These are phyloP conservation scores for Trypanosomatidae sp. DNA, from an alignment of 208 protist genomes.

Conservation along the genomic window DNA sequence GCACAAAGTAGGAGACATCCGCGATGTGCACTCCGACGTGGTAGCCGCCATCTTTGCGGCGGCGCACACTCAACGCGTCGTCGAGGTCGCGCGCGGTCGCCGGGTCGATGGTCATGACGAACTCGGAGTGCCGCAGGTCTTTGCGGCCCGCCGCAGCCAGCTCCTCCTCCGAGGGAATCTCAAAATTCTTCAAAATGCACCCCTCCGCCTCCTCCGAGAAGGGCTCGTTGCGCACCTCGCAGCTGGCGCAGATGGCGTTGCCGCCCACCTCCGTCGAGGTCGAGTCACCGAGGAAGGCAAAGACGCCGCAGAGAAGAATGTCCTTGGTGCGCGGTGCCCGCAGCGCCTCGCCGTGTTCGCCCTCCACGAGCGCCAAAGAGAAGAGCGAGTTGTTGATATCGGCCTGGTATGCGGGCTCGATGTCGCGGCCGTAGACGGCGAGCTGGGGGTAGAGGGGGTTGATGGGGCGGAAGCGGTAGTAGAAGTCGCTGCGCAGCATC, in stretches of 20 bases:
- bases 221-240: constrained; percentile 29
- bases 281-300: constrained; percentile 40
- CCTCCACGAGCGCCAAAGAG: constrained; percentile 33
- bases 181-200: constrained; percentile 46
- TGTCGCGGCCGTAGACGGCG: constrained; percentile 57
- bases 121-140: constrained; percentile 76
- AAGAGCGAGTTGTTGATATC: constrained; percentile 46
- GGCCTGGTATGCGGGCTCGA: constrained; percentile 35
- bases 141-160: constrained; percentile 46
- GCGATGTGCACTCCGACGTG: constrained; percentile 96
- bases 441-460: constrained; percentile 60
- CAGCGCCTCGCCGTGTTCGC: constrained; percentile 9
- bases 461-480: constrained; percentile 68
- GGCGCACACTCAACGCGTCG: constrained; percentile 81
- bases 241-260: constrained; percentile 46
- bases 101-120: constrained; percentile 89
- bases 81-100: constrained; percentile 86
- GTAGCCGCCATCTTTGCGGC: constrained; percentile 34
- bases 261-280: constrained; percentile 40
- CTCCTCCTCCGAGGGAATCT: constrained; percentile 41
- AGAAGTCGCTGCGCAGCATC: constrained; percentile 37
- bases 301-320: constrained; percentile 29
- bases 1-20: constrained; percentile 92
- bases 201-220: constrained; percentile 76
- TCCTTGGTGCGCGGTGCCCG: constrained; percentile 13